Conservation (phyloP, 75 land plant genomes). For the Larix kaempferi region DNA sequence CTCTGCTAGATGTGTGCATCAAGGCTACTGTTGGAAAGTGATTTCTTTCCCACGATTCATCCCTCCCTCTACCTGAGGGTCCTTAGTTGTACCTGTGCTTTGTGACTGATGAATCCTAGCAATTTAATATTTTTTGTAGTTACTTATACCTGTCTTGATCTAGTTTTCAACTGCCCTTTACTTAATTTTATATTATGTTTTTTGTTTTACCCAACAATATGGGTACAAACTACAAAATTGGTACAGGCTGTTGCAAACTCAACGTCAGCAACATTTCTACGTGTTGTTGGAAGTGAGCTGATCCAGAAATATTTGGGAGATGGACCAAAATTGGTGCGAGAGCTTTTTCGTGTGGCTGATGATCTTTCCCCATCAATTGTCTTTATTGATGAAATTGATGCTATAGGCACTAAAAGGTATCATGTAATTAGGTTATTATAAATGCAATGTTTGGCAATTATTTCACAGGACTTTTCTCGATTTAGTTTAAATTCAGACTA, state of each 20-base stretch:
- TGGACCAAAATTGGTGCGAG: constrained; percentile 90
- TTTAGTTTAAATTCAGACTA: not conserved
- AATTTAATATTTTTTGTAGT: too few relatives aligned
- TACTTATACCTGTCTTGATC: too few relatives aligned
- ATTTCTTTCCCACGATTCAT: too few relatives aligned
- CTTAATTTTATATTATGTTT: too few relatives aligned
- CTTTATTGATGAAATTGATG: constrained; percentile 97
- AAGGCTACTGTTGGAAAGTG: too few relatives aligned
- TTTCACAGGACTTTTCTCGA: not conserved
- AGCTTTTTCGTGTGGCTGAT: constrained; percentile 88
- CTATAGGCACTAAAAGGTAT: constrained; percentile 91
- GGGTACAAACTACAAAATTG: too few relatives aligned
- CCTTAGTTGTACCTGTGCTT: too few relatives aligned
- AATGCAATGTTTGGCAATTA: not conserved
- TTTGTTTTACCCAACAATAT: too few relatives aligned
- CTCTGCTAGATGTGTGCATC: too few relatives aligned
- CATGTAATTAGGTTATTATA: not conserved
- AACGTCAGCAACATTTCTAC: constrained; percentile 87
- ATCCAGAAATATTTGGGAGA: constrained; percentile 91
- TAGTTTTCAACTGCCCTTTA: too few relatives aligned
- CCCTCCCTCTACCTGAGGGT: too few relatives aligned
- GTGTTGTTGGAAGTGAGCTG: constrained; percentile 92
- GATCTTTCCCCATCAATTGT: constrained; percentile 93
- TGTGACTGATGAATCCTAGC: too few relatives aligned
- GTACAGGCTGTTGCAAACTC: constrained; percentile 88